phyloP scores from a whole-genome alignment of 2,329 filamentous ascomycete species.

The Penicillium sp. region DNA sequence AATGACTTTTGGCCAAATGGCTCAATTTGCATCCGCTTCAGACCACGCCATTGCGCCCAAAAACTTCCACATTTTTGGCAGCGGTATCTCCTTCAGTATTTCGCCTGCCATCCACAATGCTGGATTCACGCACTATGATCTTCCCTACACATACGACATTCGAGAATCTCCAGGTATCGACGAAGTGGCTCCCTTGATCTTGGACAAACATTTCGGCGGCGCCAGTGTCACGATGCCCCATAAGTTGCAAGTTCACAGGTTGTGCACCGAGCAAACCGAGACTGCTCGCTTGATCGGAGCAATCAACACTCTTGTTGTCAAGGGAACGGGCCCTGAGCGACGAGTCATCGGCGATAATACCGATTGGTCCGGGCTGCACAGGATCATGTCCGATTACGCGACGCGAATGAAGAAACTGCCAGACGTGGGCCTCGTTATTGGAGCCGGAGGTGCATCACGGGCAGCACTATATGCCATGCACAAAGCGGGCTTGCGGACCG shows the following conservation, averaged over 20 bases:
- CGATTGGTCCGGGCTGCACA: constrained; percentile 47
- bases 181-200: constrained; percentile 34
- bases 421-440: constrained; percentile 41
- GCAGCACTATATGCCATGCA: constrained; percentile 44
- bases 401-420: constrained; percentile 11
- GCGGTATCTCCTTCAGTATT: constrained; percentile 22
- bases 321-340: constrained; percentile 15
- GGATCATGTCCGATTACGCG: constrained; percentile 28
- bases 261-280: constrained; percentile 43
- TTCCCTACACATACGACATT: constrained; percentile 23
- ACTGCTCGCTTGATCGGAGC: constrained; percentile 41
- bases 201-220: constrained; percentile 33
- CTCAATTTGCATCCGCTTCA: background rate
- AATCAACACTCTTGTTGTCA: constrained; percentile 24
- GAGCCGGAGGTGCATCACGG: constrained; percentile 47
- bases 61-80: constrained; percentile 22
- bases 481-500: constrained; percentile 31
- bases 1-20: background rate
- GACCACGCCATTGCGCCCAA: background rate
- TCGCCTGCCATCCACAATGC: constrained; percentile 22
- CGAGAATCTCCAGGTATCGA: constrained; percentile 39
- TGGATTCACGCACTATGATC: constrained; percentile 13
- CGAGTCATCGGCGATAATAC: constrained; percentile 46
- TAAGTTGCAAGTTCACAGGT: constrained; percentile 45
- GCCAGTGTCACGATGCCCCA: constrained; percentile 49